Evolutionary conservation across 805 yeast species (phyloP).

Genomic region (Candida oleophila): DNA sequence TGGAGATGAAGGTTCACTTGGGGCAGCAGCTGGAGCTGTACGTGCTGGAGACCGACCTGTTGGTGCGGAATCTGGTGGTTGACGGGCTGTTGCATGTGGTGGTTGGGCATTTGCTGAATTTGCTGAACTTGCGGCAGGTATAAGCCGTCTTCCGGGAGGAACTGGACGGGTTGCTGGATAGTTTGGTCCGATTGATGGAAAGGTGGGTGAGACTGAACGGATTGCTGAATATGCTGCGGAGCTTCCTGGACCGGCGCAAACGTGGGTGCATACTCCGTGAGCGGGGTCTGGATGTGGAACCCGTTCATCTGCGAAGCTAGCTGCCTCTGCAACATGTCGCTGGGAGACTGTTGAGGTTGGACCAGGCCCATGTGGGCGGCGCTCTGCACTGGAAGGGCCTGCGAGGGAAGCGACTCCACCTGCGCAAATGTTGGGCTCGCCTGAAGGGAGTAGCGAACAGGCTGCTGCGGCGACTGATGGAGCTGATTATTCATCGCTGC

Average conservation of each 20-base stretch:
- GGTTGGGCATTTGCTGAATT: background rate
- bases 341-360: background rate
- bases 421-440: background rate
- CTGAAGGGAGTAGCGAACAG: background rate
- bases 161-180: background rate
- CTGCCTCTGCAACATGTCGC: slow-evolving; percentile 5
- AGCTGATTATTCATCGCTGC: background rate
- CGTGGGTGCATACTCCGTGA: slow-evolving; percentile 2
- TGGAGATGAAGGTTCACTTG: background rate
- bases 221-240: background rate
- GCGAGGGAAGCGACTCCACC: too few species aligned
- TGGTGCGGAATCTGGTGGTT: background rate
- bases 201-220: too few species aligned
- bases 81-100: background rate
- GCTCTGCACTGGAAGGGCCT: background rate
- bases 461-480: background rate
- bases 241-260: slow-evolving; percentile 3
- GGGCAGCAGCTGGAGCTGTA: background rate
- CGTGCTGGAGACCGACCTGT: background rate
- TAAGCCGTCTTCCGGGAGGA: background rate
- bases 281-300: slow-evolving; percentile 9
- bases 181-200: too few species aligned
- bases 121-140: background rate
- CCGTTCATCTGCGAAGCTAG: slow-evolving; percentile 7
- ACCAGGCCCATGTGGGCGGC: too few species aligned